A percentile compares a stretch with the other conserved stretches of the same genome.
Conservation (phyloP, 2,329 filamentous ascomycete genomes). For the Emmonsia crescens region DNA sequence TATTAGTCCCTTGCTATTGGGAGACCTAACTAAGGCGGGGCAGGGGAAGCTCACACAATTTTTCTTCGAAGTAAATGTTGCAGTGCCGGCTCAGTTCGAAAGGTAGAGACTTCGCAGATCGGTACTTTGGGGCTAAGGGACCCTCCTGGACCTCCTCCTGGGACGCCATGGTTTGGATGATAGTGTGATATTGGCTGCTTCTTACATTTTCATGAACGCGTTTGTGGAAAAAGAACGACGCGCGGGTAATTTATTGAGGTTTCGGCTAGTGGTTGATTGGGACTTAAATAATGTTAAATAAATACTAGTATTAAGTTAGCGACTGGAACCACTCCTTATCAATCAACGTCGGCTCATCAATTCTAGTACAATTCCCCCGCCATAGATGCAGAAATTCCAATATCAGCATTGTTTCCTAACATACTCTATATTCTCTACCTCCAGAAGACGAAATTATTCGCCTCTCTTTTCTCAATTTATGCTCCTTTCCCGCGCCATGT, state of each 20-base stretch:
- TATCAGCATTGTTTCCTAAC: not conserved
- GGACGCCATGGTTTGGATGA: not conserved
- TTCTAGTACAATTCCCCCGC: no score
- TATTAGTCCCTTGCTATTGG: not conserved
- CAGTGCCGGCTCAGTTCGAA: slow-evolving; percentile 56
- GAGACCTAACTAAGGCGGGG: not conserved
- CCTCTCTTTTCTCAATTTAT: not conserved
- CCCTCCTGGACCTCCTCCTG: not conserved
- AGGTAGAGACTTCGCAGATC: slow-evolving; percentile 46
- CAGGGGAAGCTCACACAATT: slow-evolving; percentile 46
- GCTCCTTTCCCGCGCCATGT: slow-evolving; percentile 3
- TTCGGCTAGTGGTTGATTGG: not conserved
- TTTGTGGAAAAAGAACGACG: not conserved
- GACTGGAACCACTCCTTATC: no score
- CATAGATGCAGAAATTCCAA: not conserved
- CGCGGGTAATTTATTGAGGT: not conserved
- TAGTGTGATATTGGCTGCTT: not conserved
- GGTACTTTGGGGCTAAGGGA: slow-evolving; percentile 30
- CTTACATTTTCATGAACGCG: not conserved
- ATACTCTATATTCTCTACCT: not conserved
- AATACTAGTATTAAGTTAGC: no score
- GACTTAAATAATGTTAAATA: no score
- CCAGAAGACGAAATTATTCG: not conserved
- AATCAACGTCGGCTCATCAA: not conserved
- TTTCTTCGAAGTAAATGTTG: slow-evolving; percentile 64